Evolutionary conservation across 257 asterid genomes (phyloP).

Genomic region (Solanum piurae): DNA sequence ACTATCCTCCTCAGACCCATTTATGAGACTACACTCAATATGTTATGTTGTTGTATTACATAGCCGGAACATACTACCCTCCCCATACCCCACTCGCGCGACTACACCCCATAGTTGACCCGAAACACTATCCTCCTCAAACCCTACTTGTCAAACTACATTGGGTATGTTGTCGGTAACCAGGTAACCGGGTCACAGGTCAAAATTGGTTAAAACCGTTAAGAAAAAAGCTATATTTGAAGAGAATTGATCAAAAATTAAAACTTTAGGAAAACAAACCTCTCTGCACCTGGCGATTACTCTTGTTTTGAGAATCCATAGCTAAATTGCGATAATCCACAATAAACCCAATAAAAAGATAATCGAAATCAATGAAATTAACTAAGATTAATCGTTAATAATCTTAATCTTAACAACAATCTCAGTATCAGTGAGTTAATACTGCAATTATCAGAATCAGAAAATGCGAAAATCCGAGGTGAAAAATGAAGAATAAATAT

Average conservation of each 20-base stretch:
- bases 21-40: background rate
- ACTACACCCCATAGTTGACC: background rate
- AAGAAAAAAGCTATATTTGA: background rate
- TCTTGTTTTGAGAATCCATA: slow-evolving; percentile 48
- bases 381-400: background rate
- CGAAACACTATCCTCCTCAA: background rate
- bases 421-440: background rate
- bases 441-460: background rate
- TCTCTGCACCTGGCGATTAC: slow-evolving; percentile 44
- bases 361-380: slow-evolving; percentile 1
- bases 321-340: slow-evolving; percentile 1
- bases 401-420: slow-evolving; percentile 1
- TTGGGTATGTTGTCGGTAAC: background rate
- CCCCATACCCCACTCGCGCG: background rate
- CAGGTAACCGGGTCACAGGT: background rate
- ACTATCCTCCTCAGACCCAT: background rate
- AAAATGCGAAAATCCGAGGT: slow-evolving; percentile 14
- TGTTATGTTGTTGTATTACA: background rate
- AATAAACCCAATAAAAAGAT: background rate
- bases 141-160: background rate
- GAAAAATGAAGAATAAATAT: slow-evolving; percentile 8
- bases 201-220: background rate
- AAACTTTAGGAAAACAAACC: slow-evolving; percentile 25
- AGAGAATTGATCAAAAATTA: background rate
- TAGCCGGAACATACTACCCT: background rate